Conservation (phyloP, 371 early-diverging fungal species). For the Mortierella sp. region DNA sequence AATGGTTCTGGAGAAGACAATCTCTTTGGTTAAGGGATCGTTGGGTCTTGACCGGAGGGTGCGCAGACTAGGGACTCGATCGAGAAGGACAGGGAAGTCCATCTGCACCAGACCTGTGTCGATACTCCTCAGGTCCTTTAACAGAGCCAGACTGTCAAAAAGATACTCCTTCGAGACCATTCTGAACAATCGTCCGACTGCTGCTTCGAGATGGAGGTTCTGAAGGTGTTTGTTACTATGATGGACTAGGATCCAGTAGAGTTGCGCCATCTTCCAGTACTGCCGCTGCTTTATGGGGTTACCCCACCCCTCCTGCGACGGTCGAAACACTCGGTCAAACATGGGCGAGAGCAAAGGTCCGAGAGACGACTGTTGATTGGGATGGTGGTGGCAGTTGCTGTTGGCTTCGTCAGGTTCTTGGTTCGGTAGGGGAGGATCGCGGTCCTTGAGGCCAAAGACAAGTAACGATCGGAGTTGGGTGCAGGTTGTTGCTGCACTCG, state of each 20-base stretch:
- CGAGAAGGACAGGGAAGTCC: neutral
- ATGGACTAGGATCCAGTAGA: neutral
- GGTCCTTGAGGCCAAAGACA: conserved; percentile 2
- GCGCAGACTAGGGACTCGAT: neutral
- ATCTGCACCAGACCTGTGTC: neutral
- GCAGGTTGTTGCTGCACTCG: neutral
- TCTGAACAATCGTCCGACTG: neutral
- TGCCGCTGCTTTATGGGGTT: neutral
- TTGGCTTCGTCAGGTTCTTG: neutral
- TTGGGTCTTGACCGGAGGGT: neutral
- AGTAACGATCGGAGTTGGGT: neutral
- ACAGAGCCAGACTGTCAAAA: neutral
- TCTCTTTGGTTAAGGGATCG: neutral
- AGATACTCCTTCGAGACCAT: conserved; percentile 4
- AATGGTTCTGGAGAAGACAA: neutral
- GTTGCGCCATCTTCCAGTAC: neutral
- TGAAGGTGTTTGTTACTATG: neutral
- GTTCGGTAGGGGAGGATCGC: neutral
- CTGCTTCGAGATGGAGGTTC: neutral
- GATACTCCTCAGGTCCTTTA: neutral
- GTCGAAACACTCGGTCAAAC: neutral
- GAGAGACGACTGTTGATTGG: neutral
- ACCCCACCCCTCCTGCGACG: neutral
- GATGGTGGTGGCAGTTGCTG: neutral
- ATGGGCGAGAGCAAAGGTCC: neutral